Conservation (phyloP, 139 green algal genomes). For the Monoraphidium neglectum region DNA sequence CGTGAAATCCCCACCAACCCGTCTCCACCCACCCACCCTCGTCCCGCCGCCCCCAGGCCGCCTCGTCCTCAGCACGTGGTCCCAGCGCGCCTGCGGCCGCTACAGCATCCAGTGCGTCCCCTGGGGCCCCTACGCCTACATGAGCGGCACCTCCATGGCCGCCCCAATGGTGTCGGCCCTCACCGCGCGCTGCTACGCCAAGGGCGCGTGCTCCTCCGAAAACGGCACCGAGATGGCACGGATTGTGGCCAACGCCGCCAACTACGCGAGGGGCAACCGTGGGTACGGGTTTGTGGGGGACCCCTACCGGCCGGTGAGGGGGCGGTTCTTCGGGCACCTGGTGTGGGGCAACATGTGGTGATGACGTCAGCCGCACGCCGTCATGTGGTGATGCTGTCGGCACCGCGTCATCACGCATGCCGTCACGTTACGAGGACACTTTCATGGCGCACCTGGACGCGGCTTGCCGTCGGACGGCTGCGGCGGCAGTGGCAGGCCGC, state of each 20-base stretch:
- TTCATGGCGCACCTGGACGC: too few relatives aligned
- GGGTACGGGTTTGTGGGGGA: slow-evolving; percentile 23
- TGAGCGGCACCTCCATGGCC: slow-evolving; percentile 27
- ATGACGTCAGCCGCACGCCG: background rate
- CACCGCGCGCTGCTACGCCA: slow-evolving; percentile 21
- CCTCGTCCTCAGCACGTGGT: slow-evolving; percentile 23
- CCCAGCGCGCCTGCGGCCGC: slow-evolving; percentile 15
- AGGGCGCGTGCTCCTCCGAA: slow-evolving; percentile 14
- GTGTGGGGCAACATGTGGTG: slow-evolving; percentile 32
- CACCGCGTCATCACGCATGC: too few relatives aligned
- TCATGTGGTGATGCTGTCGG: too few relatives aligned
- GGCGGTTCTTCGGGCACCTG: slow-evolving; percentile 27
- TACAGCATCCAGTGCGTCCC: slow-evolving; percentile 27
- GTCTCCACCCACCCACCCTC: background rate
- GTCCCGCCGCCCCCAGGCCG: background rate
- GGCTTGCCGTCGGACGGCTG: too few relatives aligned
- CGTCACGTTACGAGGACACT: too few relatives aligned
- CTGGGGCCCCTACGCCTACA: slow-evolving; percentile 25
- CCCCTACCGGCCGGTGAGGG: slow-evolving; percentile 6
- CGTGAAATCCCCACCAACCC: background rate
- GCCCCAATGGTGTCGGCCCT: slow-evolving; percentile 17
- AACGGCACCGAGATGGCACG: slow-evolving; percentile 10
- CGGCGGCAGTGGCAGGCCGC: too few relatives aligned
- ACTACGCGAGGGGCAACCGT: slow-evolving; percentile 6
- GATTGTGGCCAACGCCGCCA: slow-evolving; percentile 4